Percentiles rank a stretch among this genome's conserved stretches.
Evolutionary conservation across 495 filamentous ascomycete species (phyloP).

Genomic region (Monascus purpureus): DNA sequence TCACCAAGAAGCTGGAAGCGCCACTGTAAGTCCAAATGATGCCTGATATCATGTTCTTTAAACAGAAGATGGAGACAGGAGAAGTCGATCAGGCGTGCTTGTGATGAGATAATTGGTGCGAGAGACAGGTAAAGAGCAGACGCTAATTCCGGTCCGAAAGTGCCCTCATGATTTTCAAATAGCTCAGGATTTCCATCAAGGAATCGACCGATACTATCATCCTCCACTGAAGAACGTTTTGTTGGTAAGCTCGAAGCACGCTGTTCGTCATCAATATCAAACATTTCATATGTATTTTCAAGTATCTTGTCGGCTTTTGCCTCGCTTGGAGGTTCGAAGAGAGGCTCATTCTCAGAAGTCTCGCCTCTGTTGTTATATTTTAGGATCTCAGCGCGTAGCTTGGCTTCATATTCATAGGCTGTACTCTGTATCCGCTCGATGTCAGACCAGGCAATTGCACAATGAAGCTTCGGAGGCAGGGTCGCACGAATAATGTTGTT

Average conservation of each 20-base stretch:
- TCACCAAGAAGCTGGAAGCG: conserved; percentile 75
- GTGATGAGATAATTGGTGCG: conserved; percentile 53
- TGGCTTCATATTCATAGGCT: conserved; percentile 47
- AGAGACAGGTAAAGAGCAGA: conserved; percentile 64
- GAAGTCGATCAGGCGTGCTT: conserved; percentile 62
- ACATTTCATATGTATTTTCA: conserved; percentile 19
- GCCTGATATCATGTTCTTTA: conserved; percentile 51
- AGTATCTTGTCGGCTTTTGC: conserved; percentile 4
- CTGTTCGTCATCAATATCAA: conserved; percentile 23
- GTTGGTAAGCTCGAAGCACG: conserved; percentile 13
- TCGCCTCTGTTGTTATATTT: conserved; percentile 22
- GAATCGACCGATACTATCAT: conserved; percentile 16
- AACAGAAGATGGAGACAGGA: conserved; percentile 72
- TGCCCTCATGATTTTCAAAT: conserved; percentile 2
- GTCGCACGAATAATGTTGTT: conserved; percentile 27
- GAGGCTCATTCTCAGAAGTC: background rate
- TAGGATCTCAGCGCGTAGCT: conserved; percentile 28
- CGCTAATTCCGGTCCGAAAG: conserved; percentile 56
- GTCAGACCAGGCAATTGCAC: conserved; percentile 64
- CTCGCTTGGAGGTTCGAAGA: background rate
- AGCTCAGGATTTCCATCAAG: conserved; percentile 7
- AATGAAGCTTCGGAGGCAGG: conserved; percentile 45
- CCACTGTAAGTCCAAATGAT: conserved; percentile 64
- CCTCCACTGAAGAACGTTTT: conserved; percentile 11
- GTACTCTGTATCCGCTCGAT: conserved; percentile 48